phyloP scores from a whole-genome alignment of 2,329 filamentous ascomycete genomes.

The Epichloe baconii region DNA sequence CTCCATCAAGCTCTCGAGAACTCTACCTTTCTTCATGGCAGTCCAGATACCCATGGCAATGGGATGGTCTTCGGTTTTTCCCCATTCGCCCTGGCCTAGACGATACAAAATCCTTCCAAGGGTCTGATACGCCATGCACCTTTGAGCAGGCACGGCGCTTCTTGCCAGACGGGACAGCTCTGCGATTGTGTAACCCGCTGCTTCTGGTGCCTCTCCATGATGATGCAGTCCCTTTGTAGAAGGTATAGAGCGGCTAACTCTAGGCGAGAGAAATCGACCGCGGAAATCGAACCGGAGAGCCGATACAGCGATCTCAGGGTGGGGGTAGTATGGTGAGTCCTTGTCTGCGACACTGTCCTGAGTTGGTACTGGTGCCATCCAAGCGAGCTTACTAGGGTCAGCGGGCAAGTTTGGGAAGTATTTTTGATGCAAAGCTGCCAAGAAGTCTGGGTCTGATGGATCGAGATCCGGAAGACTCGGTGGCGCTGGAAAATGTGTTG shows the following conservation, averaged over 20 bases:
- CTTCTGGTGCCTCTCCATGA: slow-evolving; percentile 82
- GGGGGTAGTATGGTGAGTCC: slow-evolving; percentile 71
- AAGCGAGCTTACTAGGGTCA: slow-evolving; percentile 74
- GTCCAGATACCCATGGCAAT: slow-evolving; percentile 74
- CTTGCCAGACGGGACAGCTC: slow-evolving; percentile 73
- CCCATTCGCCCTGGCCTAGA: slow-evolving; percentile 60
- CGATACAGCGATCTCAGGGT: slow-evolving; percentile 57
- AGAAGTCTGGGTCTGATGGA: slow-evolving; percentile 69
- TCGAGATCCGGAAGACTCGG: slow-evolving; percentile 58
- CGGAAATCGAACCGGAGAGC: slow-evolving; percentile 82
- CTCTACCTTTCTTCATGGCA: slow-evolving; percentile 60
- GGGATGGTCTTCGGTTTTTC: slow-evolving; percentile 42
- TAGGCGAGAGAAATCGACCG: slow-evolving; percentile 67
- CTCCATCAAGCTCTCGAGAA: slow-evolving; percentile 63
- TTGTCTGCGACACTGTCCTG: slow-evolving; percentile 50
- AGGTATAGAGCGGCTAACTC: slow-evolving; percentile 60
- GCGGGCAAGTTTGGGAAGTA: slow-evolving; percentile 85
- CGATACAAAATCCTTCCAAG: slow-evolving; percentile 75
- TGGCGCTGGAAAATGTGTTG: slow-evolving; percentile 50
- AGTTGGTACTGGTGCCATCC: slow-evolving; percentile 68
- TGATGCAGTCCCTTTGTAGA: slow-evolving; percentile 76
- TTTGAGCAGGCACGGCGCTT: slow-evolving; percentile 71
- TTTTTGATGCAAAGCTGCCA: slow-evolving; percentile 72
- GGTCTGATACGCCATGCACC: slow-evolving; percentile 86
- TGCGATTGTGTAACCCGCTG: slow-evolving; percentile 83